These are phyloP conservation scores for Eucalyptus tenuipes DNA, from an alignment of 345 rosid genomes.

Conservation along the genomic window DNA sequence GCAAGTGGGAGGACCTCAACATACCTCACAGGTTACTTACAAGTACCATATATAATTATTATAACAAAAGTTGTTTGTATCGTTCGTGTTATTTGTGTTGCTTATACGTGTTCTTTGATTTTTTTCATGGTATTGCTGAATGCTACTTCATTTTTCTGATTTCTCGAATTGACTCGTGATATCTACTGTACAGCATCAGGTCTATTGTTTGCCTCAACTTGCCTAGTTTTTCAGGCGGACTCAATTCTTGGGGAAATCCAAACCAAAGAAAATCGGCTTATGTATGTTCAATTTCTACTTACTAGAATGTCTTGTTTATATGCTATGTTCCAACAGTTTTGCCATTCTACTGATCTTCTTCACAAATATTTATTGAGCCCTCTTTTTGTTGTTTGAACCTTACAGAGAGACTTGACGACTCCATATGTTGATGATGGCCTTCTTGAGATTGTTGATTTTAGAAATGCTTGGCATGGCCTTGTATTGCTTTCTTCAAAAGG, in stretches of 20 bases:
- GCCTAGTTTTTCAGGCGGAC: constrained; percentile 78
- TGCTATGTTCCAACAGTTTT: neutral
- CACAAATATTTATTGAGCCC: neutral
- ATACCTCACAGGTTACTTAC: constrained; percentile 34
- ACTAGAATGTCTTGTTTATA: neutral
- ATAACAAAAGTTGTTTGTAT: neutral
- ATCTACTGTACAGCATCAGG: constrained; percentile 33
- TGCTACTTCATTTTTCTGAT: neutral
- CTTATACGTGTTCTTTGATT: neutral
- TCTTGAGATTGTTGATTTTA: constrained; percentile 34
- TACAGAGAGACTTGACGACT: constrained; percentile 23
- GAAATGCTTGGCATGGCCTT: constrained; percentile 39
- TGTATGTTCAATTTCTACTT: constrained; percentile 14
- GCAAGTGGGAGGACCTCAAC: constrained; percentile 50
- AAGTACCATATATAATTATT: neutral
- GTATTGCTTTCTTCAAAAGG: constrained; percentile 27
- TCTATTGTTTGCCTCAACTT: constrained; percentile 64
- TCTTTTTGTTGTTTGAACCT: neutral
- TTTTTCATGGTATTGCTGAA: neutral
- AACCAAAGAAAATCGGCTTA: constrained; percentile 21
- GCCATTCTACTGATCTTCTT: neutral
- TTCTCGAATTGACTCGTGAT: neutral
- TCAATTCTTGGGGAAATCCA: constrained; percentile 64
- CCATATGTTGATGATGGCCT: constrained; percentile 38
- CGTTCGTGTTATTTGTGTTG: neutral